Evolutionary conservation across 2,329 filamentous ascomycete species (phyloP), one percentile per base, ranked within the genome.

Genomic region (Penicillium sp.): DNA sequence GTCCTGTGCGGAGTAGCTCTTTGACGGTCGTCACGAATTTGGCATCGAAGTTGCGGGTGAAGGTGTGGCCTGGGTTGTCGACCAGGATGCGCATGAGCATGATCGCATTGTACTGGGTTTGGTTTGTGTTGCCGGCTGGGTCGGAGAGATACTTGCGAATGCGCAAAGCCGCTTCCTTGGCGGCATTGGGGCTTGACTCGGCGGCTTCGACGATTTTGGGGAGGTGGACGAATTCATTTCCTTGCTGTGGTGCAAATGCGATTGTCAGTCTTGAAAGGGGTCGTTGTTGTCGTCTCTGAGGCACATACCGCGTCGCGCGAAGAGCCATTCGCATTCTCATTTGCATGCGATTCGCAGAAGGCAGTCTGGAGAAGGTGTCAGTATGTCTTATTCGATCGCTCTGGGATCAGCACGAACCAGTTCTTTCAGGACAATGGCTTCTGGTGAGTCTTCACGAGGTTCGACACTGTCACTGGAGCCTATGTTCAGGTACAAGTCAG

Each of bases 161-260:
- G 63, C 89, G 81, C 63, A 84, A 80, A 49, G 92, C 91, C 66
- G 90, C 91, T 68, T 92, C 89, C 62, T 87, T 86, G 25, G 93
- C 92, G 6, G 94, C 94, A 46, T 81, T 79, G 9, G 94, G 93
- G 46, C 91, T 96, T 29, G 92, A 96, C 74, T 97, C 94, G 79
- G 92, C 92, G 51, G 89, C 86, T 70, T 97, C 94, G 78, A 99
- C 94, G 65, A 99, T 97, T 58, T 88, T 85, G 9, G 94, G 94
- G 36, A 97, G 88, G 71, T 92, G 91, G 58, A 96, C 87, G 61
- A 96, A 92, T 79, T 97, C 94, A 73, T 95, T 90, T 70, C 88
- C 90, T 83, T 91, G 73, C 69, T 68, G 27, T 23, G 43, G 31
- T 53, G 50, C 16, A 13, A 27, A 34, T 48, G 38, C 16, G 44